Evolutionary conservation across 805 yeast species (phyloP).

Genomic region (Pichia nakasei): DNA sequence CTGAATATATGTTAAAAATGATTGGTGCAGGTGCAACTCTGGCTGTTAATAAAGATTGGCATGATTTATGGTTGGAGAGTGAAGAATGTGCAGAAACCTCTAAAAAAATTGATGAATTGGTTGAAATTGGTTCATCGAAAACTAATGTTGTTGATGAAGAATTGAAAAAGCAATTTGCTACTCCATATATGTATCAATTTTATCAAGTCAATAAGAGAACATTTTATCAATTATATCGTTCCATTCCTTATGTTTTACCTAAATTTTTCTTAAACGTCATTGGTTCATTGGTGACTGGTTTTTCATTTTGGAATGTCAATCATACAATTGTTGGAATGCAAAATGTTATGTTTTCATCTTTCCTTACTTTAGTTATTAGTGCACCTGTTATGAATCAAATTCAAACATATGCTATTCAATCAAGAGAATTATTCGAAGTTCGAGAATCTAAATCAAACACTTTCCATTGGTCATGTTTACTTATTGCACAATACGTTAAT

Average conservation of each 20-base stretch:
- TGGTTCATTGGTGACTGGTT: conserved; percentile 41
- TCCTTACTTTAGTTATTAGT: conserved; percentile 47
- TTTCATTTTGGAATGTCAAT: conserved; percentile 54
- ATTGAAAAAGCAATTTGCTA: conserved; percentile 29
- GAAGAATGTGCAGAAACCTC: conserved; percentile 21
- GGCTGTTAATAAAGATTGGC: conserved; percentile 48
- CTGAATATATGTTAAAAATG: conserved; percentile 64
- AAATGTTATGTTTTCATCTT: conserved; percentile 44
- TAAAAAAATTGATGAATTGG: conserved; percentile 24
- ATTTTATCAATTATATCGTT: conserved; percentile 36
- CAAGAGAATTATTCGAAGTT: conserved; percentile 59
- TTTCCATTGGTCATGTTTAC: conserved; percentile 58
- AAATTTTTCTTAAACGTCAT: conserved; percentile 33
- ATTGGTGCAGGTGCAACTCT: conserved; percentile 82
- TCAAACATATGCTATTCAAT: conserved; percentile 46
- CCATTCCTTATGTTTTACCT: conserved; percentile 39
- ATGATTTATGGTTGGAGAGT: conserved; percentile 46
- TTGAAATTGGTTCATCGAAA: conserved; percentile 10
- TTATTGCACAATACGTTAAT: conserved; percentile 42
- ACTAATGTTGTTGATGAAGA: conserved; percentile 10
- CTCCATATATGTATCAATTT: conserved; percentile 35
- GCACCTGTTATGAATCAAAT: conserved; percentile 57
- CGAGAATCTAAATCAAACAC: conserved; percentile 66
- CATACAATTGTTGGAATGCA: conserved; percentile 48
- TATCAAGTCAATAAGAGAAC: conserved; percentile 31